phyloP scores from a whole-genome alignment of 2,329 filamentous ascomycete genomes.

The Canariomyces notabilis region DNA sequence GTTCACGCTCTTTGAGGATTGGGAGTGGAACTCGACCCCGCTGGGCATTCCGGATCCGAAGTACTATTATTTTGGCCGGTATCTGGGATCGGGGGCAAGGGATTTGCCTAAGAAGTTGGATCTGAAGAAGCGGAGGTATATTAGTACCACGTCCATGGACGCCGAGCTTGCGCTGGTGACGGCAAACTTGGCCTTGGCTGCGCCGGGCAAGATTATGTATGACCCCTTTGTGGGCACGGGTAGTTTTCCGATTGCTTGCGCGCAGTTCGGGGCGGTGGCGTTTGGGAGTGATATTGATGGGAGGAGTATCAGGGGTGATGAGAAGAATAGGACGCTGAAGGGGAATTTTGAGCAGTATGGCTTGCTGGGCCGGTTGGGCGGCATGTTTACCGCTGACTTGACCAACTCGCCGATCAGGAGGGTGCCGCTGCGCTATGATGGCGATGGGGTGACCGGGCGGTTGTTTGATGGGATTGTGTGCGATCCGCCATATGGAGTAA shows the following conservation, averaged over 20 bases:
- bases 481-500: constrained; percentile 92
- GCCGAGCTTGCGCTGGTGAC: constrained; percentile 87
- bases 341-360: constrained; percentile 85
- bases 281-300: constrained; percentile 94
- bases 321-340: constrained; percentile 46
- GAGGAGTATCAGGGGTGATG: constrained; percentile 72
- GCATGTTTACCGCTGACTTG: constrained; percentile 78
- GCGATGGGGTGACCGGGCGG: constrained; percentile 29
- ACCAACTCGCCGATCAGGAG: constrained; percentile 74
- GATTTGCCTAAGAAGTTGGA: constrained; percentile 70
- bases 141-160: constrained; percentile 96
- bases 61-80: constrained; percentile 66
- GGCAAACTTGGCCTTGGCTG: constrained; percentile 82
- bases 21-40: constrained; percentile 51
- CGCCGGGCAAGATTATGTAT: constrained; percentile 79
- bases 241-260: constrained; percentile 83
- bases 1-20: constrained; percentile 82
- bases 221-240: constrained; percentile 96
- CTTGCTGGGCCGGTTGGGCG: constrained; percentile 60
- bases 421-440: constrained; percentile 30
- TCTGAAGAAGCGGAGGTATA: constrained; percentile 89
- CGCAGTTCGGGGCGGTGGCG: constrained; percentile 79
- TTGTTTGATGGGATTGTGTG: constrained; percentile 88
- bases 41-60: constrained; percentile 50
- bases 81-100: constrained; percentile 61